These are phyloP conservation scores for Salix koriyanagi DNA, from an alignment of 345 rosid species.

Conservation along the genomic window DNA sequence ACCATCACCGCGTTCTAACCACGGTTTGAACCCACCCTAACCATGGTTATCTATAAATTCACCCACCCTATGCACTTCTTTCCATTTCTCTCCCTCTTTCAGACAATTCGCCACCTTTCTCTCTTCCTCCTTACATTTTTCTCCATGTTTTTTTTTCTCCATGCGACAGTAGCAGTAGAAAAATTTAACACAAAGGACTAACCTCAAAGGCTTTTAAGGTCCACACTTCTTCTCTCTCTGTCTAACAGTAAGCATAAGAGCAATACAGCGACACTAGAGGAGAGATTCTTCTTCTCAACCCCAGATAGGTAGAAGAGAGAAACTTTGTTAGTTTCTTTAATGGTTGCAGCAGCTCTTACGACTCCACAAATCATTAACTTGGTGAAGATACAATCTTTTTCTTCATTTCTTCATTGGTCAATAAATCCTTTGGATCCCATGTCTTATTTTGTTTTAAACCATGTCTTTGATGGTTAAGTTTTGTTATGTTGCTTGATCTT, in stretches of 20 bases:
- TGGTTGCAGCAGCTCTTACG: not conserved
- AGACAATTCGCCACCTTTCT: not conserved
- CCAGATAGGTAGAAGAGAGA: not conserved
- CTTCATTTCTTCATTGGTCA: not conserved
- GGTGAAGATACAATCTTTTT: not conserved
- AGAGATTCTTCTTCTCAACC: not conserved
- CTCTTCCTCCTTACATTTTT: not conserved
- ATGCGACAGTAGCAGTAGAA: not conserved
- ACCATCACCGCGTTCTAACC: conserved; percentile 4
- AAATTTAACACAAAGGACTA: not conserved
- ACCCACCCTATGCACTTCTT: not conserved
- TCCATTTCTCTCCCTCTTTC: not conserved
- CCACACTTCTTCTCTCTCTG: not conserved
- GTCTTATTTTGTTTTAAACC: not conserved
- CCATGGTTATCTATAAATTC: not conserved
- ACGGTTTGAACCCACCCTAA: conserved; percentile 3
- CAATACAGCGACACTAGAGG: not conserved
- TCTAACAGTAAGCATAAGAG: not conserved
- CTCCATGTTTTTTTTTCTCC: not conserved
- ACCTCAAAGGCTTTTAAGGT: not conserved
- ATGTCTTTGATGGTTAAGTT: not conserved
- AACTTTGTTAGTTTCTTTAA: not conserved
- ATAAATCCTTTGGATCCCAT: not conserved
- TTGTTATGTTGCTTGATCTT: not conserved
- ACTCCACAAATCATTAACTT: not conserved